Conservation (phyloP, 345 rosid species). For the Eucalyptus pauciflora region DNA sequence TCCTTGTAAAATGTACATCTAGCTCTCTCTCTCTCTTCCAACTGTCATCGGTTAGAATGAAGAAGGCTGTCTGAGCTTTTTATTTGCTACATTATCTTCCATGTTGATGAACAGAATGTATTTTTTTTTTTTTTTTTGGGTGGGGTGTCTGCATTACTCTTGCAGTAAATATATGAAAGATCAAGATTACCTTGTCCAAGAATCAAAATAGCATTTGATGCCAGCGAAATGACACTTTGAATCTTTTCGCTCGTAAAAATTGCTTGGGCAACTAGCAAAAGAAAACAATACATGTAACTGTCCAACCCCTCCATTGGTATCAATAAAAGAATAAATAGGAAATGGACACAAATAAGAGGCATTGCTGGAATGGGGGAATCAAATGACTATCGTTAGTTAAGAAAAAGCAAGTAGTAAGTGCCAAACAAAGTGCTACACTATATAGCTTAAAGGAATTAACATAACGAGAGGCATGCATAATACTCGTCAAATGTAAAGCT, state of each 20-base stretch:
- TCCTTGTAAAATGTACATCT: neutral
- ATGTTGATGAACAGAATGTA: neutral
- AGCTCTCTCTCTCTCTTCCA: neutral
- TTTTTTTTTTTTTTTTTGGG: neutral
- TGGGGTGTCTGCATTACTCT: neutral
- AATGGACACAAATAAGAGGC: neutral
- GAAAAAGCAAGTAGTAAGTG: neutral
- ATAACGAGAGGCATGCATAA: neutral
- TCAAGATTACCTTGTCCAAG: conserved; percentile 58
- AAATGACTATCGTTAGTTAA: neutral
- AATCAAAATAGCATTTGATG: conserved; percentile 43
- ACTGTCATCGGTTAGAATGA: neutral
- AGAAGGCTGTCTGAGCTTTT: neutral
- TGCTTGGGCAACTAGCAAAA: conserved; percentile 34
- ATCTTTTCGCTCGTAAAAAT: conserved; percentile 56
- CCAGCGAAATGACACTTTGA: conserved; percentile 38
- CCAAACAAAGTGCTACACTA: neutral
- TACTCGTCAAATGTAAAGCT: neutral
- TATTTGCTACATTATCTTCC: neutral
- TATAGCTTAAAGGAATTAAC: neutral
- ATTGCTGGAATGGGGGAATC: neutral
- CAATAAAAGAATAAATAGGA: neutral
- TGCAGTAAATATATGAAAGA: neutral
- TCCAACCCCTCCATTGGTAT: neutral
- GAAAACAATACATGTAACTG: neutral